Conservation (phyloP, 352 stramenopile genomes). For the Pythium angustatum region DNA sequence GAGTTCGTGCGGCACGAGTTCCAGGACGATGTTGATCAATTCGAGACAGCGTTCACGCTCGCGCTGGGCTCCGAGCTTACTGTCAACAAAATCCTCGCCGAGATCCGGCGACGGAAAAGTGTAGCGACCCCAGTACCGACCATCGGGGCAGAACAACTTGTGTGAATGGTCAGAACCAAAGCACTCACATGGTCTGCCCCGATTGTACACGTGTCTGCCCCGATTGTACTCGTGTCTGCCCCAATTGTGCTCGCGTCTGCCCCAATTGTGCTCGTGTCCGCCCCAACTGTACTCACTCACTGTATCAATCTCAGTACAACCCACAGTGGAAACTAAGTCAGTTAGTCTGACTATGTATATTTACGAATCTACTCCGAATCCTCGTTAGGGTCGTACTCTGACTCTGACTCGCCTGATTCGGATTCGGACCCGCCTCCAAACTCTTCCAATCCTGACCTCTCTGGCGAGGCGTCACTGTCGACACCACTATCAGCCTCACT, state of each 20-base stretch:
- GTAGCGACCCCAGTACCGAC: neutral
- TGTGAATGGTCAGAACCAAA: neutral
- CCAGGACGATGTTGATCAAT: neutral
- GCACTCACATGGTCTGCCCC: neutral
- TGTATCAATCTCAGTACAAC: neutral
- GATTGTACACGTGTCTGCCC: neutral
- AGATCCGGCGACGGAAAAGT: neutral
- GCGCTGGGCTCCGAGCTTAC: neutral
- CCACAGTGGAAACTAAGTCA: neutral
- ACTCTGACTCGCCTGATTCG: neutral
- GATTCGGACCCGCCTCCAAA: neutral
- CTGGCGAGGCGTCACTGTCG: no score
- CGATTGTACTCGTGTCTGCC: neutral
- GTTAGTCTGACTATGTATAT: neutral
- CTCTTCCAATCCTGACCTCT: neutral
- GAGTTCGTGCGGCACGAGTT: neutral
- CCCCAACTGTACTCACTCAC: neutral
- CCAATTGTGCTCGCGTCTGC: neutral
- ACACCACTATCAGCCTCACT: neutral
- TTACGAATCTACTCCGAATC: neutral
- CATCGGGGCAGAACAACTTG: neutral
- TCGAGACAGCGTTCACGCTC: neutral
- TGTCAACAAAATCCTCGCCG: slow-evolving; percentile 6
- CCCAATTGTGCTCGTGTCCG: neutral
- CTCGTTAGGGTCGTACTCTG: neutral